phyloP scores from a whole-genome alignment of 768 basidiomycete species.

The Rhodotorula taiwanensis region DNA sequence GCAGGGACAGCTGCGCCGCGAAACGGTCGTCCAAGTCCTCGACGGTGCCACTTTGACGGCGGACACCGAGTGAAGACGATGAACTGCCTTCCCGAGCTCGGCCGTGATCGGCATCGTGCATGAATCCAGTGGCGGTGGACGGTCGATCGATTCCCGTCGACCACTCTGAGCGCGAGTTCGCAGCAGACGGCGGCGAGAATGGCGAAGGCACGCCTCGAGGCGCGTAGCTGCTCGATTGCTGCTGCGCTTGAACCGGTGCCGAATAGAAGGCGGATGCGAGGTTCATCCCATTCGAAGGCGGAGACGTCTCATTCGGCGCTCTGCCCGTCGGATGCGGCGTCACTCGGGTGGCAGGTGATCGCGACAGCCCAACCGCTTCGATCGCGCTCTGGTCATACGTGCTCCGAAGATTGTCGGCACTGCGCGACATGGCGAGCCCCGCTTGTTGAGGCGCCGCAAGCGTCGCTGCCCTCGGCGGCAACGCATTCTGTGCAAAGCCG shows the following conservation, averaged over 20 bases:
- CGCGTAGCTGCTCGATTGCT: not conserved
- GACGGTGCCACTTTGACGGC: no score
- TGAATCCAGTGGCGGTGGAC: no score
- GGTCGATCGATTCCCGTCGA: not conserved
- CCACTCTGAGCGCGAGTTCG: not conserved
- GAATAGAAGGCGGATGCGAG: slow-evolving; percentile 28
- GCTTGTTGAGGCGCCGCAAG: not conserved
- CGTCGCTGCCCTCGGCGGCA: not conserved
- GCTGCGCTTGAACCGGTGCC: slow-evolving; percentile 27
- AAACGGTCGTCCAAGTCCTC: no score
- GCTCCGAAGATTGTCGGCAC: slow-evolving; percentile 32
- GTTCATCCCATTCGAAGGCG: not conserved
- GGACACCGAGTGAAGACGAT: no score
- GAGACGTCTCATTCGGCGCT: no score
- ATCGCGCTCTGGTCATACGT: not conserved
- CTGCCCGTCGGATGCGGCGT: no score
- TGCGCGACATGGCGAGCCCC: slow-evolving; percentile 6
- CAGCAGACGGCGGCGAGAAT: not conserved
- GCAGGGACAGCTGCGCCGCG: no score
- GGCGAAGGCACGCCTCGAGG: not conserved
- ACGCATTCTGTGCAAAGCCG: not conserved
- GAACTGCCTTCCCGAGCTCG: no score
- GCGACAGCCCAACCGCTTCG: not conserved
- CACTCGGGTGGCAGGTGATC: not conserved
- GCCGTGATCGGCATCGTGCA: no score